Conservation (phyloP, 129 eudicot genomes). For the Tanacetum coccineum region DNA sequence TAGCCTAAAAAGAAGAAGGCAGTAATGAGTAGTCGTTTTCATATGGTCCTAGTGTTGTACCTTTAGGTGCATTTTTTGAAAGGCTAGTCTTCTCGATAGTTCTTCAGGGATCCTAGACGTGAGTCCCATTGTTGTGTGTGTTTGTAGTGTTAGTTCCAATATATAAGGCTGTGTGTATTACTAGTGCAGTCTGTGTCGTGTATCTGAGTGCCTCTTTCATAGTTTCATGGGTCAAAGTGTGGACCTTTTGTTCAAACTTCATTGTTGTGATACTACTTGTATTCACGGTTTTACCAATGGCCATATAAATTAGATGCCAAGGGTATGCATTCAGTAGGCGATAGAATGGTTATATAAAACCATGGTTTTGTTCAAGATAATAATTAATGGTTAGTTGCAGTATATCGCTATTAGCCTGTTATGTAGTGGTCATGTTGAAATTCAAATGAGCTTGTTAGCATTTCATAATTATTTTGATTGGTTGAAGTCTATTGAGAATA, state of each 20-base stretch:
- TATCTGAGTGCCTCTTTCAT: background rate
- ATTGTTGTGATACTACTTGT: background rate
- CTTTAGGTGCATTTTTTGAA: conserved; percentile 4
- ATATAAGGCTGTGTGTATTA: background rate
- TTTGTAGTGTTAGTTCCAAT: conserved; percentile 9
- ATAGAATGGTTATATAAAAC: too few species aligned
- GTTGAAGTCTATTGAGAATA: background rate
- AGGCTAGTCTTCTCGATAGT: background rate
- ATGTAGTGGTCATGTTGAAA: too few species aligned
- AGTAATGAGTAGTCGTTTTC: conserved; percentile 10
- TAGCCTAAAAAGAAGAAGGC: conserved; percentile 37
- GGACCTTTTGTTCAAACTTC: background rate
- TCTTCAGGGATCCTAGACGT: conserved; percentile 9
- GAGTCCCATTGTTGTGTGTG: background rate
- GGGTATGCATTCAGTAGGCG: too few species aligned
- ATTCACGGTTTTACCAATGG: background rate
- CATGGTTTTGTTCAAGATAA: too few species aligned
- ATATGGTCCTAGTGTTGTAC: conserved; percentile 9
- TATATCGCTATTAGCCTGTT: too few species aligned
- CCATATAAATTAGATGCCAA: too few species aligned
- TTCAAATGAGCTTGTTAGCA: too few species aligned
- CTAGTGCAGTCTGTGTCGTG: background rate
- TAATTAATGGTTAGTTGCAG: too few species aligned
- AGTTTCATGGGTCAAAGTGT: background rate
- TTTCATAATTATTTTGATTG: background rate